Conservation (phyloP, 768 basidiomycete species). For the Dentipellis sp. region DNA sequence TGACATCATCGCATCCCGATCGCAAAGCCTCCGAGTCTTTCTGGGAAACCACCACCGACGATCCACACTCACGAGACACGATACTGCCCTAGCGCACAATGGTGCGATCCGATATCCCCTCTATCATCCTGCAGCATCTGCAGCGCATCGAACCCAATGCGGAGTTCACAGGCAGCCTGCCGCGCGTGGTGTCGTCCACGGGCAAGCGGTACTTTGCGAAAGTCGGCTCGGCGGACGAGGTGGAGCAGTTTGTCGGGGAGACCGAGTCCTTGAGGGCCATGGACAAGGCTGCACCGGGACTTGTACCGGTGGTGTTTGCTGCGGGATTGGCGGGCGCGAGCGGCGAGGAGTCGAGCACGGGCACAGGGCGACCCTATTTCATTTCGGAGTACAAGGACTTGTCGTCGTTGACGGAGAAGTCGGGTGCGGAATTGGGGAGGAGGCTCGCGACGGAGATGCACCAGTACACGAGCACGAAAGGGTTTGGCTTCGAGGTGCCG, state of each 20-base stretch:
- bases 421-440: conserved; percentile 44
- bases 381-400: conserved; percentile 69
- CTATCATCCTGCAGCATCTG: conserved; percentile 34
- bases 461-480: conserved; percentile 36
- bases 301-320: conserved; percentile 51
- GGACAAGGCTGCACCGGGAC: conserved; percentile 50
- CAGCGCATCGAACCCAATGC: conserved; percentile 39
- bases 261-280: conserved; percentile 61
- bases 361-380: conserved; percentile 46
- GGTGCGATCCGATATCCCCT: conserved; percentile 8
- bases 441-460: conserved; percentile 65
- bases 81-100: not conserved
- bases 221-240: conserved; percentile 37
- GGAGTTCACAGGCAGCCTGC: conserved; percentile 35
- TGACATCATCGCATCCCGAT: too few relatives aligned
- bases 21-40: too few relatives aligned
- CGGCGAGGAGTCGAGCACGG: conserved; percentile 18
- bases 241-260: conserved; percentile 63
- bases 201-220: conserved; percentile 59
- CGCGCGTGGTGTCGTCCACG: conserved; percentile 45
- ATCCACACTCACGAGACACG: too few relatives aligned
- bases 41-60: too few relatives aligned
- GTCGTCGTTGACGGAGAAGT: conserved; percentile 31
- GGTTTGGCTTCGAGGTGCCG: conserved; percentile 65
- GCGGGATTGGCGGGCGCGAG: conserved; percentile 29